Conservation (phyloP, 495 filamentous ascomycete species). For the Aspergillus coremiiformis region DNA sequence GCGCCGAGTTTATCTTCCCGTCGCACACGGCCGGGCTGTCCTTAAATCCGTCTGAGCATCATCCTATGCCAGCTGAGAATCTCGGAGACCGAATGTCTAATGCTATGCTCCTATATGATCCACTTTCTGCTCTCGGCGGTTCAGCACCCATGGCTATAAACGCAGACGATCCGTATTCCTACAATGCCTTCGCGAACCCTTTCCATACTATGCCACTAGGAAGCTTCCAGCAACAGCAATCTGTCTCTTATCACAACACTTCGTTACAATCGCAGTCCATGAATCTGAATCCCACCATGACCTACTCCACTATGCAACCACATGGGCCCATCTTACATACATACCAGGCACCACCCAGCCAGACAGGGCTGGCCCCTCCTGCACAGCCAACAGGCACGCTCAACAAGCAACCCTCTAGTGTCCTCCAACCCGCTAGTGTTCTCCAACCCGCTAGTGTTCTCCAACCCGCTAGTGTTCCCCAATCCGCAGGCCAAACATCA, state of each 20-base stretch:
- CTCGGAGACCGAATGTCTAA: conserved; percentile 22
- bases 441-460: not conserved
- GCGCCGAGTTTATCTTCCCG: conserved; percentile 12
- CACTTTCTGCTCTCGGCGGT: conserved; percentile 12
- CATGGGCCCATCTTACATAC: not conserved
- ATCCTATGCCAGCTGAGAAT: conserved; percentile 6
- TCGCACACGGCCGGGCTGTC: conserved; percentile 17
- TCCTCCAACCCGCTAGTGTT: too few species aligned
- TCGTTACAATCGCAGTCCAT: conserved; percentile 8
- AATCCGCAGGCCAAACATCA: not conserved
- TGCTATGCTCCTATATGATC: conserved; percentile 27
- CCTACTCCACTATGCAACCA: conserved; percentile 7
- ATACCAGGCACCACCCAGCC: conserved; percentile 9
- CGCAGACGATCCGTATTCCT: conserved; percentile 19
- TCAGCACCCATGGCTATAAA: conserved; percentile 23
- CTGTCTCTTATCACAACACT: not conserved
- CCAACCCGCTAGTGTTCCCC: not conserved
- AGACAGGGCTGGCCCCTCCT: not conserved
- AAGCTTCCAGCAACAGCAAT: conserved; percentile 14
- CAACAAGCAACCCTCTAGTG: not conserved
- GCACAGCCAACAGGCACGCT: not conserved
- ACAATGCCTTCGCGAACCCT: conserved; percentile 18
- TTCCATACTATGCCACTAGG: conserved; percentile 17
- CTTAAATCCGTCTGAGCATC: conserved; percentile 14
- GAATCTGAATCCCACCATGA: conserved; percentile 1